Evolutionary conservation across 371 early-diverging fungal species (phyloP).

Genomic region (Mortierella sp.): DNA sequence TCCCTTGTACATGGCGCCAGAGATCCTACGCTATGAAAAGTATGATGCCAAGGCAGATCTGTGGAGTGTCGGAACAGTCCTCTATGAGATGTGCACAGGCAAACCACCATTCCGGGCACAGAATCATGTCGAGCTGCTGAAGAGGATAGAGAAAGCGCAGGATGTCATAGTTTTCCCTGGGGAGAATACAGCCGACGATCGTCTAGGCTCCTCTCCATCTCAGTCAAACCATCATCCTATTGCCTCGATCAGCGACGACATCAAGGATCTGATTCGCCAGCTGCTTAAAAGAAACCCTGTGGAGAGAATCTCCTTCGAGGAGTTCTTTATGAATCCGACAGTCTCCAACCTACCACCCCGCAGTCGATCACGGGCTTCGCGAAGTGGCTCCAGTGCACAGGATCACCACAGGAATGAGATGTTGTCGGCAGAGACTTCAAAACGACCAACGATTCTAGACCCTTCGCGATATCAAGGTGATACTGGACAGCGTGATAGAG

Average conservation of each 20-base stretch:
- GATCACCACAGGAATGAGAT: conserved; percentile 17
- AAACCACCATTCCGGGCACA: conserved; percentile 92
- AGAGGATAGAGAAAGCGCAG: conserved; percentile 85
- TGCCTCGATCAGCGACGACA: conserved; percentile 67
- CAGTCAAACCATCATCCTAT: conserved; percentile 18
- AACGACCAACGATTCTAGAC: conserved; percentile 11
- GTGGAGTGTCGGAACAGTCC: conserved; percentile 96
- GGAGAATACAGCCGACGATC: conserved; percentile 56
- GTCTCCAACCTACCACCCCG: conserved; percentile 46
- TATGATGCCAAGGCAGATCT: conserved; percentile 96
- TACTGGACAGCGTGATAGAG: conserved; percentile 20
- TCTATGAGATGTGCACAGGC: conserved; percentile 94
- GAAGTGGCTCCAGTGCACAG: conserved; percentile 17
- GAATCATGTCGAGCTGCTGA: conserved; percentile 91
- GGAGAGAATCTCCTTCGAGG: conserved; percentile 91
- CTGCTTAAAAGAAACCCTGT: conserved; percentile 87
- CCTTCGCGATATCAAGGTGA: conserved; percentile 28
- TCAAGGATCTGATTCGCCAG: conserved; percentile 84
- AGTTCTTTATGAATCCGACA: conserved; percentile 89
- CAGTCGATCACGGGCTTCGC: conserved; percentile 27
- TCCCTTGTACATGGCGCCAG: conserved; percentile 97
- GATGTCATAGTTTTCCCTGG: conserved; percentile 90
- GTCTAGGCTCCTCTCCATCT: conserved; percentile 33
- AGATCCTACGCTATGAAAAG: conserved; percentile 90
- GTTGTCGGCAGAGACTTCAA: conserved; percentile 4